Conservation (phyloP, 2,329 filamentous ascomycete species). For the Amesomyces nigricolor region DNA sequence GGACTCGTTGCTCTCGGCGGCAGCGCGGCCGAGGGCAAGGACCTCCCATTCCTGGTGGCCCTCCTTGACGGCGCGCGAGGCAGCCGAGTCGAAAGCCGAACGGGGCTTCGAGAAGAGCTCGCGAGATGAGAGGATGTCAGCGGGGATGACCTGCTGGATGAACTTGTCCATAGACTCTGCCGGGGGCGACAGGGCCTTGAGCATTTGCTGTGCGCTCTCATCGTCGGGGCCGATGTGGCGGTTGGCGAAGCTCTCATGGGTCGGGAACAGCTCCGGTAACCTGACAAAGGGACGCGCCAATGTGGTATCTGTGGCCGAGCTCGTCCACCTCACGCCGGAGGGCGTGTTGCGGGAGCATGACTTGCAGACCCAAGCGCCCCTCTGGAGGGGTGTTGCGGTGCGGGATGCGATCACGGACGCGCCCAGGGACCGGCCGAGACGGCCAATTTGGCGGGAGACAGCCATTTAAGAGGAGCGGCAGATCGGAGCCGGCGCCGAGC, state of each 20-base stretch:
- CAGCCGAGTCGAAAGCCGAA: conserved; percentile 35
- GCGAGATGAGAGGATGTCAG: conserved; percentile 66
- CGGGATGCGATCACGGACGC: conserved; percentile 18
- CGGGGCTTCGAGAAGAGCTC: conserved; percentile 52
- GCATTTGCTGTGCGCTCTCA: conserved; percentile 67
- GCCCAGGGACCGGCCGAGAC: conserved; percentile 20
- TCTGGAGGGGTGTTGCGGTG: conserved; percentile 1
- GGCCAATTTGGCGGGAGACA: conserved; percentile 21
- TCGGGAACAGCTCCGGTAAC: conserved; percentile 21
- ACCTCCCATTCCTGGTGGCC: conserved; percentile 56
- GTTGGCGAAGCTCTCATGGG: conserved; percentile 63
- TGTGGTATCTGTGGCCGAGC: not conserved
- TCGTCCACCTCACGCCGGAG: not conserved
- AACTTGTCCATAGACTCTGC: conserved; percentile 73
- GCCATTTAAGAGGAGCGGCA: conserved; percentile 13
- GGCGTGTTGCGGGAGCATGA: not conserved
- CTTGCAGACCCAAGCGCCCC: not conserved
- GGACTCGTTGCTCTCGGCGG: conserved; percentile 34
- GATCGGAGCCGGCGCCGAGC: not conserved
- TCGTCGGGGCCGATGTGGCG: conserved; percentile 83
- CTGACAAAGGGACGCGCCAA: conserved; percentile 9
- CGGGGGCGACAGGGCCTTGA: conserved; percentile 70
- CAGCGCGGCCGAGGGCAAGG: conserved; percentile 37
- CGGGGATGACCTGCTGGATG: conserved; percentile 74
- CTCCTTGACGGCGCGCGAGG: conserved; percentile 32